Percentiles rank a stretch among this genome's conserved stretches.
These are phyloP conservation scores for Hypoxylon intermedium DNA, from an alignment of 495 filamentous ascomycete species.

Conservation along the genomic window DNA sequence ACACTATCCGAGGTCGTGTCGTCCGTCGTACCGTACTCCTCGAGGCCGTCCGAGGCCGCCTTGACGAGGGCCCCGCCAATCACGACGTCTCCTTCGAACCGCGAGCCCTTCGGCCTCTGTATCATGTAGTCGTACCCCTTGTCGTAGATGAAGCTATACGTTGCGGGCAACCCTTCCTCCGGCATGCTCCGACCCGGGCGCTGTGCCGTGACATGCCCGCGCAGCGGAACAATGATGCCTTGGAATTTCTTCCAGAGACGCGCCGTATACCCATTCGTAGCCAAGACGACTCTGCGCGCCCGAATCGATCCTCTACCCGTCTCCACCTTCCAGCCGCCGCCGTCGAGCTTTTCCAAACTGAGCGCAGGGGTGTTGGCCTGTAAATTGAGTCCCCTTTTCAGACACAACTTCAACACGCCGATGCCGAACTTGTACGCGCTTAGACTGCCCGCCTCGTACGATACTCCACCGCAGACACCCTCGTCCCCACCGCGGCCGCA, in stretches of 20 bases:
- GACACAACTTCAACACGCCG: slow-evolving; percentile 62
- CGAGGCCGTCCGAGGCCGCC: slow-evolving; percentile 52
- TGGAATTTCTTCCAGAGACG: slow-evolving; percentile 62
- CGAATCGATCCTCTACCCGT: slow-evolving; percentile 63
- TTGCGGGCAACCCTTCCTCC: slow-evolving; percentile 51
- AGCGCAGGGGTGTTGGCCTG: slow-evolving; percentile 67
- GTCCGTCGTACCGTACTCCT: slow-evolving; percentile 62
- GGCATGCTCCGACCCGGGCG: slow-evolving; percentile 59
- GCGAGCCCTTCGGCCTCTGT: slow-evolving; percentile 55
- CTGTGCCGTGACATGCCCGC: slow-evolving; percentile 72
- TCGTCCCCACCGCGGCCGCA: slow-evolving; percentile 45
- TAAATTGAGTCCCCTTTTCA: slow-evolving; percentile 63
- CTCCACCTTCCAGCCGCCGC: slow-evolving; percentile 53
- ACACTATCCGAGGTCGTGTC: slow-evolving; percentile 63
- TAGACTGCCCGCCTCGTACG: slow-evolving; percentile 68
- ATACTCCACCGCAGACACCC: slow-evolving; percentile 59
- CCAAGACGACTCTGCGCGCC: slow-evolving; percentile 65
- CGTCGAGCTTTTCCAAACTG: slow-evolving; percentile 43
- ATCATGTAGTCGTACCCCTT: slow-evolving; percentile 73
- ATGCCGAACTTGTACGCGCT: slow-evolving; percentile 70
- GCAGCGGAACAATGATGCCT: slow-evolving; percentile 68
- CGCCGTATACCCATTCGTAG: slow-evolving; percentile 77
- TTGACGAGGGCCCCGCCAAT: slow-evolving; percentile 71
- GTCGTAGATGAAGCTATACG: slow-evolving; percentile 69
- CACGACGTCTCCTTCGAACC: slow-evolving; percentile 65